Conservation (phyloP, 2,329 filamentous ascomycete species). For the Phyllosticta citriasiana region DNA sequence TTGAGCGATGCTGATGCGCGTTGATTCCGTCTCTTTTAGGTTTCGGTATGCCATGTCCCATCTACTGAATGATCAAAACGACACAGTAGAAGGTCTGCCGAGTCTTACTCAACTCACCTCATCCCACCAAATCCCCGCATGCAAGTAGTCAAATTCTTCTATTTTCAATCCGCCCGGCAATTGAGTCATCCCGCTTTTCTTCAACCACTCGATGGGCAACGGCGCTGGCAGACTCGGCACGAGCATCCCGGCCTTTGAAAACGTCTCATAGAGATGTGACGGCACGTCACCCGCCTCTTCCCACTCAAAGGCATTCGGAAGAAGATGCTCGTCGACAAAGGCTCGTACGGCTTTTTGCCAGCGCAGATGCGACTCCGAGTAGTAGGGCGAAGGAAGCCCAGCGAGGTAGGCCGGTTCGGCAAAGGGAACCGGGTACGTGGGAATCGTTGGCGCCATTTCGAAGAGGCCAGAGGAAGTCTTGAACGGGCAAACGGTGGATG, state of each 20-base stretch:
- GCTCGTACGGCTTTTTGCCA: conserved; percentile 60
- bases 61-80: not conserved
- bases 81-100: not conserved
- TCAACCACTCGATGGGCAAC: conserved; percentile 57
- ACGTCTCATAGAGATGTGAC: conserved; percentile 52
- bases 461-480: not conserved
- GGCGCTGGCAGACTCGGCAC: conserved; percentile 61
- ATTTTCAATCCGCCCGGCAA: conserved; percentile 57
- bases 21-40: not conserved
- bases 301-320: conserved; percentile 57
- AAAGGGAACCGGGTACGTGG: conserved; percentile 45
- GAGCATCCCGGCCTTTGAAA: conserved; percentile 57
- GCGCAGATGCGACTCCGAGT: conserved; percentile 52
- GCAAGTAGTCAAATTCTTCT: conserved; percentile 65
- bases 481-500: not conserved
- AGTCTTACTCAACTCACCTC: conserved; percentile 36
- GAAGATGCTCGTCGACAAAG: conserved; percentile 55
- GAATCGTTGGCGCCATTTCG: conserved; percentile 4
- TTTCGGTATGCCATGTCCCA: not conserved
- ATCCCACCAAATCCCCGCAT: conserved; percentile 60
- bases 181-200: conserved; percentile 54
- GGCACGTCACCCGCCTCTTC: conserved; percentile 56
- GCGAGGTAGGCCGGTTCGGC: conserved; percentile 62
- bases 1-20: not conserved
- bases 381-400: conserved; percentile 62